Base-by-base conservation (phyloP, 2,329 filamentous ascomycete species). In the Microdochium nivale region DNA sequence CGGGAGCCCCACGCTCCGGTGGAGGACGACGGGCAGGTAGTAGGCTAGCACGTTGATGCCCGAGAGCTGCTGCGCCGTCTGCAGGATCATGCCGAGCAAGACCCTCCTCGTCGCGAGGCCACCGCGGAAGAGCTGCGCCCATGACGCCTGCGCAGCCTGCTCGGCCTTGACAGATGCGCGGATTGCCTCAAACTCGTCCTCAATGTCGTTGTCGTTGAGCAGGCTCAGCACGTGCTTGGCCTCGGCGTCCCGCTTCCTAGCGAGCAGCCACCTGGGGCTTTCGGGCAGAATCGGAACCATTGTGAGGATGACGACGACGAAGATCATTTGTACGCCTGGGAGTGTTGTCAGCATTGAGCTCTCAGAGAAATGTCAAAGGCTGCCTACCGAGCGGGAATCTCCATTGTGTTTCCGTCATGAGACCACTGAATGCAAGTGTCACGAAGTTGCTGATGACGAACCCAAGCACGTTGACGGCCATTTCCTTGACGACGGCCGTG, bases 161-260 rank as follows among this genome's bases (percentile, higher is more conserved):
- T 51, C 49, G 19, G 21, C 33, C 37, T 51, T 51, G 19, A 51
- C 49, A 23, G 49, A 51, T 9, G 49, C 49, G 4, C 49, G 49
- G n/a, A 51, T 51, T 21, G 43, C 49, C 25, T 51, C 49, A n/a
- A 51, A 51, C 35, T 51, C 49, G 11, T 51, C 40, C 21, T 51
- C 49, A 7, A 51, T 16, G 19, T 51, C 33, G 35, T 51, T 24
- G 25, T 51, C 49, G 40, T 47, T 51, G 33, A 51, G n/a, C 13
- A 51, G 37, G 37, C 11, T 27, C 32, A 51, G 43, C 37, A 51
- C 21, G 40, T 51, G 49, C 35, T 51, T 51, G 14, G 71, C 72
- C 56, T 72, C 70, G 16, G 67, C 66, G 30, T 68, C 63, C 33
- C 62, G 64, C 35, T 63, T 68, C 53, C 71, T 68, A 53, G 67